Evolutionary conservation across 352 stramenopile species (phyloP).

Genomic region (Phytophthora sansomeana): DNA sequence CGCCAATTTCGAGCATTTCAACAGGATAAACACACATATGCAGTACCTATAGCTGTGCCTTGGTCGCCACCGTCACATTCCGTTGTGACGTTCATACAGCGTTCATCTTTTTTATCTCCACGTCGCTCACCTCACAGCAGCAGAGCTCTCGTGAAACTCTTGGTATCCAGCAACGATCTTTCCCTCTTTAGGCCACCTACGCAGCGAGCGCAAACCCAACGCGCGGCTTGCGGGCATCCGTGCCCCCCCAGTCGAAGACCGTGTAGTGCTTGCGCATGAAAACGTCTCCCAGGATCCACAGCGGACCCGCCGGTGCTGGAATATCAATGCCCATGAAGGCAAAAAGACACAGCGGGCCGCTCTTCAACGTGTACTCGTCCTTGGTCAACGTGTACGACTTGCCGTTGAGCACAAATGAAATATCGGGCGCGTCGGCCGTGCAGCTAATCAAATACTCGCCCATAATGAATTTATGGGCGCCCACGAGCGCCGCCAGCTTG

Average conservation of each 20-base stretch:
- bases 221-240: constrained; percentile 73
- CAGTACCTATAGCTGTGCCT: constrained; percentile 6
- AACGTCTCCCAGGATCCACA: constrained; percentile 94
- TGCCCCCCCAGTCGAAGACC: constrained; percentile 93
- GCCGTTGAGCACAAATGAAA: constrained; percentile 94
- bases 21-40: constrained; percentile 26
- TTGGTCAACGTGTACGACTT: constrained; percentile 93
- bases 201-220: constrained; percentile 87
- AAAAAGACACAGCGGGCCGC: constrained; percentile 93
- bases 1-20: constrained; percentile 29
- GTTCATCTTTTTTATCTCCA: constrained; percentile 2
- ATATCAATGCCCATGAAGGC: constrained; percentile 97
- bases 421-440: constrained; percentile 85
- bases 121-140: background rate
- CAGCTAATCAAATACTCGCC: constrained; percentile 97
- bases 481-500: constrained; percentile 84
- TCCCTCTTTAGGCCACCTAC: constrained; percentile 30
- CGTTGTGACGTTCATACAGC: constrained; percentile 12
- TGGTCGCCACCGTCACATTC: constrained; percentile 1
- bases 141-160: background rate
- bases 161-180: background rate
- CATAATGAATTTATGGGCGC: constrained; percentile 92
- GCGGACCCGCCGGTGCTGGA: constrained; percentile 67
- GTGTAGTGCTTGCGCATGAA: constrained; percentile 97
- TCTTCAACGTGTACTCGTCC: constrained; percentile 95